Evolutionary conservation across 331 rosid species (phyloP), one percentile per base, ranked within the genome.

Genomic region (Stylosanthes scabra): DNA sequence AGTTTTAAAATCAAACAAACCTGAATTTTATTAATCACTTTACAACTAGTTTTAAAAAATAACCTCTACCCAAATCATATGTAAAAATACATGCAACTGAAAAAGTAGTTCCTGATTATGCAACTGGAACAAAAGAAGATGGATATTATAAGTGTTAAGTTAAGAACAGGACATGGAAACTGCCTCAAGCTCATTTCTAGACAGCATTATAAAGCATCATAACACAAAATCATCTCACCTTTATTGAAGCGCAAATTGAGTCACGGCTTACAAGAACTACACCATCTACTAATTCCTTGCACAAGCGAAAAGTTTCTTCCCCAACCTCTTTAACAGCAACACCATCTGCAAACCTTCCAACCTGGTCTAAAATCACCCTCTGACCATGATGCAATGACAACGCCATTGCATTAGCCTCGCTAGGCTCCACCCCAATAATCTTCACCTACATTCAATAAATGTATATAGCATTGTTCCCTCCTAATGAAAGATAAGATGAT

Each of bases 291-390:
- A 88, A 80, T 34, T 88, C 97, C 81, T 86, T 85, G 88, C 97
- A 88, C 52, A 94, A 7, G 75, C 96, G 92, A 71, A 94, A 94
- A 55, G 93, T 84, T 83, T 94, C 99, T 86, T 88, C 93, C 8
- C 99, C 97, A 7, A 94, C 99, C 86, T 94, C 99, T 81, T 94
- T 94, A 66, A 94, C 97, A 70, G 97, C 97, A 12, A 94, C 97
- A 70, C 99, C 99, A 74, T 94, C 99, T 52, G 99, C 97, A 84
- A 91, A 94, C 40, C 93, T 91, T 78, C 99, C 99, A 37, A 87
- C 97, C 81, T 88, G 81, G 66, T 91, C 93, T 81, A 94, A 82
- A 28, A 91, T 63, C 75, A 94, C 88, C 78, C 99, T 91, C 49
- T 88, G 81, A 27, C 90, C 97, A 59, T 90, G 97, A 88, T 86